A percentile compares a stretch with the other conserved stretches of the same genome.
These are phyloP conservation scores for Neoboletus brunneissimus DNA, from an alignment of 768 basidiomycete genomes.

Conservation along the genomic window DNA sequence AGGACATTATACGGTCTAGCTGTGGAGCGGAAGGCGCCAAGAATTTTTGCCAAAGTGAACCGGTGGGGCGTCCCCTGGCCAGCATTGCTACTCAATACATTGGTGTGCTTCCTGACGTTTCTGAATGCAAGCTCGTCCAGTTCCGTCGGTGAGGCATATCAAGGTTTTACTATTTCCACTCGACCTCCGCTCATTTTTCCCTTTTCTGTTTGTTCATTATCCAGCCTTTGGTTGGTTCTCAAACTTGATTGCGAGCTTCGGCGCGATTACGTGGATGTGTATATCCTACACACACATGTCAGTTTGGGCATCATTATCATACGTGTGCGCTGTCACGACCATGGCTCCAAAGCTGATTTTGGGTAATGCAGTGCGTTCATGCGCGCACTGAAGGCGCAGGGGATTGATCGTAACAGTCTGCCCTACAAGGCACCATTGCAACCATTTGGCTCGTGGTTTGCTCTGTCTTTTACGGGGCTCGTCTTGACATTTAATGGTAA, in stretches of 20 bases:
- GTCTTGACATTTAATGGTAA: slow-evolving; percentile 58
- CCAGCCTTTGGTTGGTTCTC: slow-evolving; percentile 26
- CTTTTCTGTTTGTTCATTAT: background rate
- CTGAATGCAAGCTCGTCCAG: slow-evolving; percentile 51
- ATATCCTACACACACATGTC: slow-evolving; percentile 29
- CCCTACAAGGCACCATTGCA: slow-evolving; percentile 61
- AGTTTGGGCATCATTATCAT: slow-evolving; percentile 4
- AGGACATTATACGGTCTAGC: slow-evolving; percentile 48
- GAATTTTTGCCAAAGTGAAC: slow-evolving; percentile 38
- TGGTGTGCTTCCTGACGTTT: slow-evolving; percentile 58
- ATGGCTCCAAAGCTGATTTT: slow-evolving; percentile 2
- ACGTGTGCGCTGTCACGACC: slow-evolving; percentile 2
- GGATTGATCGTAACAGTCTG: slow-evolving; percentile 40
- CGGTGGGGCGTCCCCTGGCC: slow-evolving; percentile 30
- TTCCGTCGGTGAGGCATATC: slow-evolving; percentile 41
- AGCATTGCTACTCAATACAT: slow-evolving; percentile 51
- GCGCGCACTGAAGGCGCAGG: slow-evolving; percentile 35
- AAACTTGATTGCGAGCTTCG: slow-evolving; percentile 32
- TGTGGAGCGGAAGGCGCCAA: slow-evolving; percentile 46
- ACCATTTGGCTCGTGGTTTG: slow-evolving; percentile 61
- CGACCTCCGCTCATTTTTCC: slow-evolving; percentile 17
- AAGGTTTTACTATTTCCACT: slow-evolving; percentile 24
- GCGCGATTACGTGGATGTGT: slow-evolving; percentile 36
- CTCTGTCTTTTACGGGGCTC: slow-evolving; percentile 47
- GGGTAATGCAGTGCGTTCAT: slow-evolving; percentile 16